Evolutionary conservation across 768 basidiomycete species (phyloP), one percentile per base, ranked within the genome.

Genomic region (Pisolithus orientalis): DNA sequence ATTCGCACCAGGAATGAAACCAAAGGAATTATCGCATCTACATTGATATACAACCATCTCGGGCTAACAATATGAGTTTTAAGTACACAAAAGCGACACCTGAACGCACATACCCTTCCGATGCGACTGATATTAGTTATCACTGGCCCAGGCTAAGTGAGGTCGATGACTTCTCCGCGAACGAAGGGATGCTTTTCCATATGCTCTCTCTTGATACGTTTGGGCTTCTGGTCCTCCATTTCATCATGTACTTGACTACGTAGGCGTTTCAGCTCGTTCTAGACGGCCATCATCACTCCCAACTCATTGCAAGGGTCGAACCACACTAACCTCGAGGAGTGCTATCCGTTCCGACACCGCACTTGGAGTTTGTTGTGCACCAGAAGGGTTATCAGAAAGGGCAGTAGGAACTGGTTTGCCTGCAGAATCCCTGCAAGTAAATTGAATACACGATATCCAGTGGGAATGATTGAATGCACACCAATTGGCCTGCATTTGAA

Each of bases 401-500:
- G 21, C 6, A 11, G 16, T 7, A n/a, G 34, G 7, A 32, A 2
- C 8, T 11, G 52, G 40, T 57, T 57, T 14, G 61, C 61, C 39
- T 57, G 58, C 5, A 64, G 50, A 5, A 61, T 16, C 8, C 32
- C 64, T 65, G 17, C n/a, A 40, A 43, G 6, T 2, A 46, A 13
- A 31, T 37, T 50, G 3, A 39, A 24, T 9, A 28, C 52, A 31
- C 25, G 32, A 4, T 13, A 43, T 9, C 6, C 6, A 14, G 38
- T 27, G 28, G 7, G 31, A n/a, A 39, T 6, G n/a, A 17, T 13
- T 38, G 44, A 47, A 54, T 37, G 28, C 46, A 24, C 52, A 55
- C 62, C 29, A 1, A 63, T 54, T 9, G 59, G 54, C 27, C 31
- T 49, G 38, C 58, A 59, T 39, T 58, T 59, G 50, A 65, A 65